Evolutionary conservation across 1,284 basidiomycete species (phyloP), one percentile per base, ranked within the genome.

Genomic region (Cutaneotrichosporon spelunceum): DNA sequence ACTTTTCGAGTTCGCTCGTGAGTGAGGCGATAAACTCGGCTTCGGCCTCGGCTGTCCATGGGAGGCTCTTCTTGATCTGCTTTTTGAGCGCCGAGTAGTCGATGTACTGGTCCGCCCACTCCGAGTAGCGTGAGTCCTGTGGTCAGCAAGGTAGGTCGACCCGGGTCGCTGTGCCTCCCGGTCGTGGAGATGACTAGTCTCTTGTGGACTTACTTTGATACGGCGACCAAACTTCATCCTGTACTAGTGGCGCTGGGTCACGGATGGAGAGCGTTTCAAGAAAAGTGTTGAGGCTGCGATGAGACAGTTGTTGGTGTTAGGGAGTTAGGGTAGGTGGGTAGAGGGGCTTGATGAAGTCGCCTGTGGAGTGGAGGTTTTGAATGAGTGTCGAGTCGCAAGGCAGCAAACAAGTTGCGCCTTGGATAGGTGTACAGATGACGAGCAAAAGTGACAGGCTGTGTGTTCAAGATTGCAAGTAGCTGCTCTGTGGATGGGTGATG

Each of bases 1-100:
- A 89, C 82, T 99, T 99, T 75, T 95, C 91, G 50, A 99, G 84
- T 80, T 99, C 93, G 64, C 83, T 83, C 73, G 91, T 88, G 60
- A 98, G 86, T 80, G 89, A 84, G 45, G 75, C 78, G 24, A 87
- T 88, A 73, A 96, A 97, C 52, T 88, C 86, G 27, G 82, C 82
- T 79, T 97, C 93, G 74, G 95, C 91, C 10, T 83, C 79, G 54
- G 86, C 84, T 30, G 82, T 84, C 93, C 93, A 97, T 44, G 74
- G 72, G 16, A 72, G 65, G 58, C 71, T 75, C 55, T 68, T 70
- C 67, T 97, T 97, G 70, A 96, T 86, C 71, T 91, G 88, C 64
- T 90, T 88, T 79, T 97, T 97, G 61, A 97, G 83, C 11, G 84
- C 83, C 71, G 89, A 90, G 74, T 96, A 96, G 80, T 93, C 86